Conservation (phyloP, 139 green algal genomes). For the Volvox africanus region DNA sequence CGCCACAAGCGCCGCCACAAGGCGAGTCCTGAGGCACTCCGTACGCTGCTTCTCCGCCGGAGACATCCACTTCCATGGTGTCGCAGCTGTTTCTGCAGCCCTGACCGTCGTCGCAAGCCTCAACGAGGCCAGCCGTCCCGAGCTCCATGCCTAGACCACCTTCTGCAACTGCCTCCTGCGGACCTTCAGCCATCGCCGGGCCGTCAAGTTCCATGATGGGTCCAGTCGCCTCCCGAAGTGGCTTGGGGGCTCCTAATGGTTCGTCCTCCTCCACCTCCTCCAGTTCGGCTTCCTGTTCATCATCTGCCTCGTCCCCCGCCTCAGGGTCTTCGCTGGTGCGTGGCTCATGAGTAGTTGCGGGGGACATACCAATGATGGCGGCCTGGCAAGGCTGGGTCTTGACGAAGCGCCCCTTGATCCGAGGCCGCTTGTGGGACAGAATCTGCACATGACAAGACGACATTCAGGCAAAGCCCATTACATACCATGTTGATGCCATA, state of each 20-base stretch:
- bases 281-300: constrained; percentile 36
- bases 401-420: constrained; percentile 85
- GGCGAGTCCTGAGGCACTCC: background rate
- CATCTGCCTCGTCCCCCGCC: constrained; percentile 30
- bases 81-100: background rate
- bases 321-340: constrained; percentile 27
- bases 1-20: background rate
- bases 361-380: constrained; percentile 7
- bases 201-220: constrained; percentile 8
- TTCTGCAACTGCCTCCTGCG: constrained; percentile 25
- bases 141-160: background rate
- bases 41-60: background rate
- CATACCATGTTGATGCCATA: too few relatives aligned
- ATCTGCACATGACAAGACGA: constrained; percentile 46
- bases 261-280: constrained; percentile 39
- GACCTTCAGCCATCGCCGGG: background rate
- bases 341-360: constrained; percentile 29
- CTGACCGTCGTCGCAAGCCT: background rate
- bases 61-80: constrained; percentile 7
- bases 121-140: background rate
- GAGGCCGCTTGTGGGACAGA: constrained; percentile 72
- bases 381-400: constrained; percentile 63
- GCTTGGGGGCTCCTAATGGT: background rate
- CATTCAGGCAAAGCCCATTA: background rate
- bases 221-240: background rate